Base-by-base conservation (phyloP, 2,329 filamentous ascomycete species). In the Emmonsia crescens region DNA sequence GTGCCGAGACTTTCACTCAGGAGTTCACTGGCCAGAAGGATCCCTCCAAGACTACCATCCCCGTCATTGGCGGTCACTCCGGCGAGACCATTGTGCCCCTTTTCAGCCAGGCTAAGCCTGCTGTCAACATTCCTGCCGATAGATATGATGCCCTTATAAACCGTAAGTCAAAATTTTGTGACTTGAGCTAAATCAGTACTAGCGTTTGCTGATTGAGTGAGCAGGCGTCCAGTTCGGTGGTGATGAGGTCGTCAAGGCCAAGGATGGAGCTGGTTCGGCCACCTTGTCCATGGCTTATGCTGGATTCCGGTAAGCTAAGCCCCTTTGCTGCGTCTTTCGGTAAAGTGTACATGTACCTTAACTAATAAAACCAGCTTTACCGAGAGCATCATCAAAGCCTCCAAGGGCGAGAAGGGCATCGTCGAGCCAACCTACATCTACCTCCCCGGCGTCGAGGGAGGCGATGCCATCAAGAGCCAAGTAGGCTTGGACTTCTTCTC, bases 31-130 rank as follows among this genome's bases (percentile, higher is more conserved):
- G 92, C 78, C 86, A 89, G 79, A 85, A 87, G 75, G 86, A 93
- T 76, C 90, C 92, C 63, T 83, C 88, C 71, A 88, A 92, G 76
- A 84, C 91, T 68, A 89, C 82, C 68, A 89, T 99, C 67, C 92
- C 93, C 68, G 94, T 99, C 71, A 85, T 99, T 73, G 94, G 94
- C 73, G 94, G 94, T 65, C 94, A 99, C 85, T 96, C 92, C 64
- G 94, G 94, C 73, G 91, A 93, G 82, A 99, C 94, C 71, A 99
- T 99, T 73, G 92, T 99, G 62, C 94, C 94, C 58, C 85, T 99
- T 65, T 96, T 97, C 85, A 96, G 91, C 85, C 88, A 94, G 81
- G 85, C 90, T 68, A 85, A 87, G 73, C 91, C 92, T 62, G 75
- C 83, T 51, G 87, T 94, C 72, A 82, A 83, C 64, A 94, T 97